Base-by-base conservation (phyloP, 805 yeast species). In the Pichia manshurica region DNA sequence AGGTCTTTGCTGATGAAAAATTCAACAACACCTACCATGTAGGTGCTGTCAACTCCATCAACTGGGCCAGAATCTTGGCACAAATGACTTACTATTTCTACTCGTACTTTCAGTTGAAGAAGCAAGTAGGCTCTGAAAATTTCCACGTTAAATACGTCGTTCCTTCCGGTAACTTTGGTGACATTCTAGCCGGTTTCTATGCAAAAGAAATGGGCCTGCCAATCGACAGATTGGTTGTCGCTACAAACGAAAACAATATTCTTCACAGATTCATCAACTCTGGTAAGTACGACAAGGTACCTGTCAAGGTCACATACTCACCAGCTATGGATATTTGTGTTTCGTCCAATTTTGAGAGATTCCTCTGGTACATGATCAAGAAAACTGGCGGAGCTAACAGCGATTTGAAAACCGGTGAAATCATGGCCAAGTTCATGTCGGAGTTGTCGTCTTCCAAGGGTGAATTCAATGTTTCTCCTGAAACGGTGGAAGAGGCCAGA, bases 301-400 rank as follows among this genome's bases (percentile, higher is more conserved):
- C 73, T 32, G 98, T 88, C 41, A 87, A 84, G 63, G 89, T 91
- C 31, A 90, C 98, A 12, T 72, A 82, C 59, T 87, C 97, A 2
- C 99, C 99, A 54, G 99, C 99, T 39, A 93, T 93, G 99, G 99
- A 93, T 67, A 93, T 93, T 60, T 78, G 88, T 59, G 87, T 93
- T 49, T 88, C 97, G 16, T 86, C 96, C 23, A 93, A 93, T 69
- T 93, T 93, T 62, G 99, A 93, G 74, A 84, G 99, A 69, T 79
- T 90, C 64, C 73, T 93, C 56, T 93, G 99, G 99, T 89, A 87
- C 63, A 77, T 90, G 64, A 86, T 90, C 23, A 81, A 90, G 64
- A 83, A 85, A 59, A 75, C 84, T 47, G 72, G 75, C 37, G 79
- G 84, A 21, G 67, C 63, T 34, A 73, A 77, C 50, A 81, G 81